Evolutionary conservation across 225 moss, liverwort and hornwort genomes (phyloP), one percentile per base, ranked within the genome.

Genomic region (Sphagnum tenellum): DNA sequence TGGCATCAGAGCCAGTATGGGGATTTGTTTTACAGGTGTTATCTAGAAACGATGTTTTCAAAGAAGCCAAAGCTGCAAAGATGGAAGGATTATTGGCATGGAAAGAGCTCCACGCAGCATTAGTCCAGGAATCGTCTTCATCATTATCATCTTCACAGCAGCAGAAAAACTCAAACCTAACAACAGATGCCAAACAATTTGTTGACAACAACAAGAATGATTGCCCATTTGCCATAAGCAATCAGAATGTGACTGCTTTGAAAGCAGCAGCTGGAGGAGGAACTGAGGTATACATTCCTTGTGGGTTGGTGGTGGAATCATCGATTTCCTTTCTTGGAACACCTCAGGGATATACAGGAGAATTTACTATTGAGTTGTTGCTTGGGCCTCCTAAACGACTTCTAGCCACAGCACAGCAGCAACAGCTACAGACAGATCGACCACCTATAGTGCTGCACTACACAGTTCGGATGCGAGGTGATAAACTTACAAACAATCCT

Each of bases 251-350:
- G 3, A 64, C 64, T 8, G 68, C 70, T 5, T n/a, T 70, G n/a
- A 52, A 52, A 9, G 7, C 7, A 6, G 1, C 0, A 52, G 7
- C 52, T 52, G 66, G 52, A 14, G 53, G 48, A n/a, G 60, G 3
- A 9, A 54, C 55, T 1, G 60, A 49, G n/a, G 47, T 84, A 60
- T 13, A 63, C 9, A 62, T 84, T 56, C 80, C 77, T 10, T 84
- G 83, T 61, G 83, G 83, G 45, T 60, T 84, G 7, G 67, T 79
- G 10, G 63, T 84, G 7, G 80, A 80, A 56, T 84, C 83, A 6
- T 73, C 80, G 8, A 64, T 72, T 60, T 74, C 80, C n/a, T 56
- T 84, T 29, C 52, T 84, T 48, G 83, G 68, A 45, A 77, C 74
- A 53, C 52, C 64, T 0, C 61, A 46, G 45, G 80, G 74, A 55